Evolutionary conservation across 345 rosid genomes (phyloP).

Genomic region (Firmiana major): DNA sequence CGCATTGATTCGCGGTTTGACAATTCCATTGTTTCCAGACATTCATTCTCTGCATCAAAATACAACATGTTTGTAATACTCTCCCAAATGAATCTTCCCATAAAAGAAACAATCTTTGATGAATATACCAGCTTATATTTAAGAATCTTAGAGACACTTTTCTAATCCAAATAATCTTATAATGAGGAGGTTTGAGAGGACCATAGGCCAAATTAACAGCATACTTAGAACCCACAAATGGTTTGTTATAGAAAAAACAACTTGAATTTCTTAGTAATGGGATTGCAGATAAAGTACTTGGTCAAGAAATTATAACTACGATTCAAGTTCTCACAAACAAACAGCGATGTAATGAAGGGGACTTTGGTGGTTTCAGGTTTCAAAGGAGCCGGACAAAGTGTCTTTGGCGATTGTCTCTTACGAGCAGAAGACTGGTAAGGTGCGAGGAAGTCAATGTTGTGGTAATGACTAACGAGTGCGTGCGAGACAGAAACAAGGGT

Average conservation of each 20-base stretch:
- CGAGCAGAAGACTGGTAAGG: too few relatives aligned
- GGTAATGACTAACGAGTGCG: too few relatives aligned
- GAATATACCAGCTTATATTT: background rate
- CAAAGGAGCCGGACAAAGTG: too few relatives aligned
- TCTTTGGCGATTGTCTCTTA: too few relatives aligned
- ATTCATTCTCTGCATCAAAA: background rate
- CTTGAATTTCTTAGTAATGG: background rate
- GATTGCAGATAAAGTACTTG: background rate
- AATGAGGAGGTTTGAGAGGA: conserved; percentile 1
- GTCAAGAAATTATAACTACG: too few relatives aligned
- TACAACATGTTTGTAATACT: background rate
- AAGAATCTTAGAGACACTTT: background rate
- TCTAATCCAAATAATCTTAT: background rate
- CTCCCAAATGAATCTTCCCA: background rate
- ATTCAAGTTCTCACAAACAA: background rate
- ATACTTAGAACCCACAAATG: too few relatives aligned
- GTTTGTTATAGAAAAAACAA: background rate
- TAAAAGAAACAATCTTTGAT: background rate
- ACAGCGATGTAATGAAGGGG: too few relatives aligned
- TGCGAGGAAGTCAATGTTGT: too few relatives aligned
- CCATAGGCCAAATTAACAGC: background rate
- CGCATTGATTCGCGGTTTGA: too few relatives aligned
- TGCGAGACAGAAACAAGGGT: too few relatives aligned
- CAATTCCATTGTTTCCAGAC: background rate
- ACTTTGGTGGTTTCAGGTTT: too few relatives aligned